phyloP scores from a whole-genome alignment of 306 rosid species.

The Rubus idaeus region DNA sequence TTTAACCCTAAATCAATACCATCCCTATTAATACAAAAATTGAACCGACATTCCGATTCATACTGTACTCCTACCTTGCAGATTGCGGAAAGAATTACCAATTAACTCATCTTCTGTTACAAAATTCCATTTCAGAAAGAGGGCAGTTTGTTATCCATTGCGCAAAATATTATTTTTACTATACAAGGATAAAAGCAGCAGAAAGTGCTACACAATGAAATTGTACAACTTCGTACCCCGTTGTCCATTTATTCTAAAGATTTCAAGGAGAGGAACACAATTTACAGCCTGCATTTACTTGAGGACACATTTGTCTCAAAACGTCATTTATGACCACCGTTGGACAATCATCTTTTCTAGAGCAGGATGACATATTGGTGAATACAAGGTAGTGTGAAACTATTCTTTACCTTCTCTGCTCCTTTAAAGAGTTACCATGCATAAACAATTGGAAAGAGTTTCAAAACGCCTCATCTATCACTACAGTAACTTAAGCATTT shows the following conservation, averaged over 20 bases:
- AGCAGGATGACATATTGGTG: conserved; percentile 3
- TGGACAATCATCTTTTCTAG: background rate
- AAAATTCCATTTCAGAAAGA: background rate
- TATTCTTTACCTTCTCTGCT: conserved; percentile 26
- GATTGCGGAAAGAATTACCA: too few species aligned
- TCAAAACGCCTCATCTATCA: conserved; percentile 18
- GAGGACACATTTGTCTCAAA: background rate
- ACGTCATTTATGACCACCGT: background rate
- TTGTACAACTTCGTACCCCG: background rate
- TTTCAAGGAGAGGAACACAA: background rate
- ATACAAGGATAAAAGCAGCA: background rate
- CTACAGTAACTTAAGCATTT: conserved; percentile 85
- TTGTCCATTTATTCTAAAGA: too few species aligned
- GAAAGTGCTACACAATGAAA: background rate
- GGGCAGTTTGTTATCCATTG: too few species aligned
- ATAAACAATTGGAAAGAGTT: conserved; percentile 10
- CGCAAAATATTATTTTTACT: too few species aligned
- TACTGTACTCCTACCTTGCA: too few species aligned
- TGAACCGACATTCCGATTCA: too few species aligned
- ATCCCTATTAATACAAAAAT: too few species aligned
- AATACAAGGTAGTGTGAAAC: conserved; percentile 11
- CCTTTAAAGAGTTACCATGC: conserved; percentile 16
- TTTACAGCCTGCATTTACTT: background rate
- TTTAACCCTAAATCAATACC: too few species aligned
- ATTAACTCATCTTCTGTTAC: background rate